These are phyloP conservation scores for Iodosphaeria phyllophila DNA, from an alignment of 2,329 filamentous ascomycete species.

Conservation along the genomic window DNA sequence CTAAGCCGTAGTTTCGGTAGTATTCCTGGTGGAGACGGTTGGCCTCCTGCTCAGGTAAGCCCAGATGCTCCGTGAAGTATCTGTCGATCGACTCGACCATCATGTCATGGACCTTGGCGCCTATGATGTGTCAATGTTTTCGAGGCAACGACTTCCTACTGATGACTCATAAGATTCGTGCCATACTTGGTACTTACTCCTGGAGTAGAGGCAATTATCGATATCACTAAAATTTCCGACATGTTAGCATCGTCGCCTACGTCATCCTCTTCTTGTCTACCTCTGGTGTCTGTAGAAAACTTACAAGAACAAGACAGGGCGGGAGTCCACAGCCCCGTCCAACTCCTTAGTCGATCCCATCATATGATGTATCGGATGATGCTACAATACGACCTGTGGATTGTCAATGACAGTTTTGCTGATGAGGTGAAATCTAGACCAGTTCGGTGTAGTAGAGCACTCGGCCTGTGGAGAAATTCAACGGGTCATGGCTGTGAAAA, in stretches of 20 bases:
- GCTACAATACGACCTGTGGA: too few species aligned
- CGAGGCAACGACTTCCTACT: slow-evolving; percentile 1
- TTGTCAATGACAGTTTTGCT: too few species aligned
- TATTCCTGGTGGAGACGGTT: slow-evolving; percentile 74
- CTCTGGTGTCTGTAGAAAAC: slow-evolving; percentile 4
- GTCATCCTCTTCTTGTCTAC: too few species aligned
- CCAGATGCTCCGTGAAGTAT: slow-evolving; percentile 50
- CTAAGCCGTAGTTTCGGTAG: slow-evolving; percentile 91
- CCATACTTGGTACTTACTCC: slow-evolving; percentile 34
- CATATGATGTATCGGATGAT: too few species aligned
- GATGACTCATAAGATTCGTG: slow-evolving; percentile 1
- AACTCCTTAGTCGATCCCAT: slow-evolving; percentile 13
- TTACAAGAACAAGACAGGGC: slow-evolving; percentile 26
- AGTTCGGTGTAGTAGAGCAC: too few species aligned
- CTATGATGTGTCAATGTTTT: too few species aligned
- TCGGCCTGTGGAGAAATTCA: too few species aligned
- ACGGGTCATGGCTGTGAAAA: too few species aligned
- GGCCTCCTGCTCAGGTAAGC: slow-evolving; percentile 60
- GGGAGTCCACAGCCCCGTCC: slow-evolving; percentile 8
- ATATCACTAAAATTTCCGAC: slow-evolving; percentile 91
- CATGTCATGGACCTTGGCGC: slow-evolving; percentile 64
- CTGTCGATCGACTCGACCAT: slow-evolving; percentile 69
- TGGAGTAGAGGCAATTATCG: slow-evolving; percentile 92
- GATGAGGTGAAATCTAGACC: too few species aligned
- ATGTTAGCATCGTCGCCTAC: too few species aligned